These are phyloP conservation scores for Gossypium trilobum DNA, from an alignment of 441 rosid species.

Conservation along the genomic window DNA sequence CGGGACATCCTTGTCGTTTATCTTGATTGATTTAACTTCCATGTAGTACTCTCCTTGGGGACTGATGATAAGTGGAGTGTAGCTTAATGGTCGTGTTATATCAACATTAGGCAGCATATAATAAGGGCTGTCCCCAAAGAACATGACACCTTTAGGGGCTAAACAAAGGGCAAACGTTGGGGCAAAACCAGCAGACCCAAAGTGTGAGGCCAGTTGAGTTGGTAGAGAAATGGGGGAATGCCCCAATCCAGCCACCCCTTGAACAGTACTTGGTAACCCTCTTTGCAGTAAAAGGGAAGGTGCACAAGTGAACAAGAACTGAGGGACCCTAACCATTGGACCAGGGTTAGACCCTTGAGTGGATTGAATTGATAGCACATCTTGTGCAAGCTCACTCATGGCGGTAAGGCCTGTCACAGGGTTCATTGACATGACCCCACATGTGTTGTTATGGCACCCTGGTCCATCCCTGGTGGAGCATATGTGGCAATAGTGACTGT, in stretches of 20 bases:
- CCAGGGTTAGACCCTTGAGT: slow-evolving; percentile 20
- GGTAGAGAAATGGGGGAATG: slow-evolving; percentile 21
- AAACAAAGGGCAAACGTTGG: slow-evolving; percentile 25
- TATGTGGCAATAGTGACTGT: slow-evolving; percentile 10
- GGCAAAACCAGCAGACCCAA: slow-evolving; percentile 25
- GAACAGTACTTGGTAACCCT: slow-evolving; percentile 19
- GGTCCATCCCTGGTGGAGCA: slow-evolving; percentile 26
- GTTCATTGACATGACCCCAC: slow-evolving; percentile 25
- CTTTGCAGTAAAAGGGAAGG: slow-evolving; percentile 13
- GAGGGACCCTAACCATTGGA: slow-evolving; percentile 10
- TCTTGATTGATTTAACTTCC: slow-evolving; percentile 16
- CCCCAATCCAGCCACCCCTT: slow-evolving; percentile 24
- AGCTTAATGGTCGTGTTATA: slow-evolving; percentile 10
- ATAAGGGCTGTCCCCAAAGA: slow-evolving; percentile 29
- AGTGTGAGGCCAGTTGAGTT: slow-evolving; percentile 24
- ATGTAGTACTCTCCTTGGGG: slow-evolving; percentile 27
- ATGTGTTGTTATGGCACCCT: slow-evolving; percentile 46
- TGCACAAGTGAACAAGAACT: slow-evolving; percentile 25
- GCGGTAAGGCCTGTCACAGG: slow-evolving; percentile 19
- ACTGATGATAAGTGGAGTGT: slow-evolving; percentile 21
- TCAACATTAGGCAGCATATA: slow-evolving; percentile 20
- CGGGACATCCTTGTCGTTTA: slow-evolving; percentile 18
- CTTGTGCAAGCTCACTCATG: slow-evolving; percentile 30
- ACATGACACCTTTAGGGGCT: slow-evolving; percentile 17
- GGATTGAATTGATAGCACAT: slow-evolving; percentile 26